Conservation (phyloP, 352 stramenopile genomes). For the Phytophthora ramorum region DNA sequence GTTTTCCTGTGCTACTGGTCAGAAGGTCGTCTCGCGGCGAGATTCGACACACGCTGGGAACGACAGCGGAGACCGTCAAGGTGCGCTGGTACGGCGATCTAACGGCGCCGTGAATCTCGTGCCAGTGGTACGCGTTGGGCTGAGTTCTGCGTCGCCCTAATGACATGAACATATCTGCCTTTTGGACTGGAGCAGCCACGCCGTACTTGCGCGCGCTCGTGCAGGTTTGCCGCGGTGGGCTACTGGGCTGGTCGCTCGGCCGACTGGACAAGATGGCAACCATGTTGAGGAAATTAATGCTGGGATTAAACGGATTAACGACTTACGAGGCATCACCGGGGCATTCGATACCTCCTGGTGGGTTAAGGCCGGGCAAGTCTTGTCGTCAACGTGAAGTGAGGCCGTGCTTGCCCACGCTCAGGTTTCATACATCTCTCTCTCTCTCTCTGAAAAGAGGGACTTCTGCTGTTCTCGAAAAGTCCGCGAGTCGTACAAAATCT, state of each 20-base stretch:
- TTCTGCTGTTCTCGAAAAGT: too few species aligned
- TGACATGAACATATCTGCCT: not conserved
- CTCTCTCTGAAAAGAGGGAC: too few species aligned
- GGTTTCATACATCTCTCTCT: not conserved
- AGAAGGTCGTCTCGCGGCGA: slow-evolving; percentile 11
- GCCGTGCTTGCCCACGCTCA: not conserved
- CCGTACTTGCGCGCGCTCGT: not conserved
- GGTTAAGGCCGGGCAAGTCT: not conserved
- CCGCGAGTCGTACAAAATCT: too few species aligned
- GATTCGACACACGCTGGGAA: slow-evolving; percentile 17
- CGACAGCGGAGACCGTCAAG: slow-evolving; percentile 13
- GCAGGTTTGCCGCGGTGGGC: slow-evolving; percentile 8
- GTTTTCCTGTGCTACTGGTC: slow-evolving; percentile 9
- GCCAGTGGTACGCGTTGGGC: slow-evolving; percentile 19
- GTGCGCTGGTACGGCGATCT: slow-evolving; percentile 9
- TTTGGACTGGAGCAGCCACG: not conserved
- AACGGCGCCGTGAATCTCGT: slow-evolving; percentile 19
- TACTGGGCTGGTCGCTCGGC: not conserved
- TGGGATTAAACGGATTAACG: slow-evolving; percentile 14
- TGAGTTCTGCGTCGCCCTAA: not conserved
- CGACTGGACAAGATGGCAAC: not conserved
- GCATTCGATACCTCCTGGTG: not conserved
- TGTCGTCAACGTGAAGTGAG: not conserved
- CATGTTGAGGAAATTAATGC: not conserved
- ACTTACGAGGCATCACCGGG: not conserved